Evolutionary conservation across 2,329 filamentous ascomycete species (phyloP).

Genomic region (Trichoderma endophyticum): DNA sequence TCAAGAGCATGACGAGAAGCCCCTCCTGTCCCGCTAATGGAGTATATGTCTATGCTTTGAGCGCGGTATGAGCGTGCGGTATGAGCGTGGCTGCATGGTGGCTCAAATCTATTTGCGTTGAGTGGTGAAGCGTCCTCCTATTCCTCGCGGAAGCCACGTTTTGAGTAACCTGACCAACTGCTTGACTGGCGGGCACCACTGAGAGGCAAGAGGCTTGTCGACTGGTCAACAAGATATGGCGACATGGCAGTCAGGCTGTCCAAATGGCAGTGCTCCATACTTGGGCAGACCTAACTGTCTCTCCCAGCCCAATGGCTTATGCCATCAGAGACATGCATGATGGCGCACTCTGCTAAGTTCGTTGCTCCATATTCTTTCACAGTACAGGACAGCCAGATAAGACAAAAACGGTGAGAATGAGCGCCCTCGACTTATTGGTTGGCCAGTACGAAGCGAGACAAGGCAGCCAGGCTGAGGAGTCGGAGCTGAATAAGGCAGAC

Average conservation of each 20-base stretch:
- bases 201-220: background rate
- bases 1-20: background rate
- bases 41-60: background rate
- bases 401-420: constrained; percentile 6
- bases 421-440: background rate
- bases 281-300: background rate
- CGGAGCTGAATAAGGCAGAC: background rate
- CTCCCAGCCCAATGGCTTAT: constrained; percentile 4
- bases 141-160: background rate
- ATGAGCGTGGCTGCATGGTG: background rate
- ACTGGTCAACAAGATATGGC: background rate
- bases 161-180: background rate
- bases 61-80: background rate
- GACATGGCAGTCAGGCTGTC: background rate
- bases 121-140: background rate
- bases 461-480: background rate
- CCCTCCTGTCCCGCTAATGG: background rate
- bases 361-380: background rate
- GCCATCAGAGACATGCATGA: constrained; percentile 18
- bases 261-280: background rate
- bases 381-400: background rate
- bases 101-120: background rate
- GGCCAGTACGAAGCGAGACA: background rate
- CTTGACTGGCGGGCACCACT: background rate
- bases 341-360: background rate